Conservation (phyloP, 306 rosid genomes). For the Comarum palustre region DNA sequence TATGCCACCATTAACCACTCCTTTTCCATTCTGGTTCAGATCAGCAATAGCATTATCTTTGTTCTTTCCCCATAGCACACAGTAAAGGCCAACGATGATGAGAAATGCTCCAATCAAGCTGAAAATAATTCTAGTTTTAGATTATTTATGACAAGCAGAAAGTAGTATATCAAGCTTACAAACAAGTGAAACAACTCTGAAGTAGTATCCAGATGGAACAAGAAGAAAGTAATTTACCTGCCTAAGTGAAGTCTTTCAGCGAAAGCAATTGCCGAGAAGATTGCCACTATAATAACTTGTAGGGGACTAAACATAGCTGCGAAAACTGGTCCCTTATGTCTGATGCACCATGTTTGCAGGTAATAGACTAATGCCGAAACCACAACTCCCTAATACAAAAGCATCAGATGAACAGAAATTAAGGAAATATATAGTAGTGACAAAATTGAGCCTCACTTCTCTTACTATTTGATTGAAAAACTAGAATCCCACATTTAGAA, state of each 20-base stretch:
- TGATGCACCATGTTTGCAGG: constrained; percentile 40
- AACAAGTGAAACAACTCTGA: no score
- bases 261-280: constrained; percentile 31
- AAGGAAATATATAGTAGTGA: background rate
- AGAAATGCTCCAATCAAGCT: constrained; percentile 37
- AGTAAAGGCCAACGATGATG: constrained; percentile 31
- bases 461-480: background rate
- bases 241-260: constrained; percentile 31
- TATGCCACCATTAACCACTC: background rate
- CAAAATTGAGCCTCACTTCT: background rate
- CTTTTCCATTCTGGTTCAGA: background rate
- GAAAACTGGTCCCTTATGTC: constrained; percentile 38
- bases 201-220: background rate
- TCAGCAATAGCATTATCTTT: constrained; percentile 6
- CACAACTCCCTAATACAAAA: constrained; percentile 29
- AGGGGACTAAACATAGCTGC: constrained; percentile 39
- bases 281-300: constrained; percentile 21
- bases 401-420: background rate
- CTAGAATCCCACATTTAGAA: background rate
- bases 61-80: constrained; percentile 37
- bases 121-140: background rate
- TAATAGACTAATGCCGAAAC: constrained; percentile 25
- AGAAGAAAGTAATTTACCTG: constrained; percentile 23
- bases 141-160: background rate
- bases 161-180: background rate